Base-by-base conservation (phyloP, 2,329 filamentous ascomycete species). In the Boeremia lycopersici region DNA sequence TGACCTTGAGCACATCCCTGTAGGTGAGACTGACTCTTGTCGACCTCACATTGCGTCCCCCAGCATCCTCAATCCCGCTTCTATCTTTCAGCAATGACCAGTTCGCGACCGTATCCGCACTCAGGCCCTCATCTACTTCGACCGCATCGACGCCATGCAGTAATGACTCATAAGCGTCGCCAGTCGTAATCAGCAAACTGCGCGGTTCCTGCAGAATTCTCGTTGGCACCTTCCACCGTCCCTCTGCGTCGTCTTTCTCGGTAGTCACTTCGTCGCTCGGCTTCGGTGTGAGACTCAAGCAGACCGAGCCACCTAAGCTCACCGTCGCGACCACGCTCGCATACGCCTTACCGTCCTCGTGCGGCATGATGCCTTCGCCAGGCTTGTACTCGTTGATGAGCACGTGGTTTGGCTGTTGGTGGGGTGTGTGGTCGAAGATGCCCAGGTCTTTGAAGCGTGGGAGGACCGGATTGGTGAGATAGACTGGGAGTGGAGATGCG, bases 361-460 rank as follows among this genome's bases (percentile, higher is more conserved):
- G 93, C 41, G 93, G 88, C 90, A 97, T 96, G 62, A 98, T 98
- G n/a, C 93, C 93, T 59, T 96, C 85, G 2, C 90, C 91, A 0
- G 90, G 86, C 1, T 82, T 82, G 74, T 98, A 99, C 74, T 97
- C 93, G 70, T 99, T 99, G 64, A 98, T 86, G 33, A 98, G 81
- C 40, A 96, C 91, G 76, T 98, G 95, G 67, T 98, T 99, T 2
- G 93, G 91, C 4, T 79, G 81, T 15, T 79, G 67, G 69, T 98
- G 93, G 5, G 90, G 90, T 45, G 92, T 90, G 17, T 80, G 71
- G 2, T 72, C 58, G 68, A 88, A 89, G 11, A 87, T 76, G 4
- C 75, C 76, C 0, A 83, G 65, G 2, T 67, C 60, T 19, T 77
- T 61, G 56, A 81, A 77, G 31, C 84, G 88, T 3, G 84, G 75